A percentile compares a stretch with the other conserved stretches of the same genome.
phyloP scores from a whole-genome alignment of 2,329 filamentous ascomycete genomes.

The Myriosclerotinia duriaeana region DNA sequence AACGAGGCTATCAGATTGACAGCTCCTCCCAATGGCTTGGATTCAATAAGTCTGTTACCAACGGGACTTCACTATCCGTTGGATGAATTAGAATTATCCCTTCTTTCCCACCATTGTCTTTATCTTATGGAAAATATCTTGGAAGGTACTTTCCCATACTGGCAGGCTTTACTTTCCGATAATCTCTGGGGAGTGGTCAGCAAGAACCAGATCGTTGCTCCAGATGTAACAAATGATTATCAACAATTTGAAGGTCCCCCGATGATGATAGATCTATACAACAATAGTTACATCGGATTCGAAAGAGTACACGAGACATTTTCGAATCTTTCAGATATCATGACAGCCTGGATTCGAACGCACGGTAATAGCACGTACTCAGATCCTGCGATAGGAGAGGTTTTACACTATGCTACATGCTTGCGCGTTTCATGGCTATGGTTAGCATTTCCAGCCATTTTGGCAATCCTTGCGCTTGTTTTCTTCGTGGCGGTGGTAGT shows the following conservation, averaged over 20 bases:
- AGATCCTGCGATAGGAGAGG: background rate
- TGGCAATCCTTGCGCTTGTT: too few species aligned
- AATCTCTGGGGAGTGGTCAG: background rate
- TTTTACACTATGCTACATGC: background rate
- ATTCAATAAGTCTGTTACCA: background rate
- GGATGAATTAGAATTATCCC: background rate
- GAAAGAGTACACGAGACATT: background rate
- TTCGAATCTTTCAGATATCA: background rate
- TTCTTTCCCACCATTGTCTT: background rate
- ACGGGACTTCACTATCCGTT: too few species aligned
- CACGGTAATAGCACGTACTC: background rate
- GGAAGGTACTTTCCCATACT: background rate
- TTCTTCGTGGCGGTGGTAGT: too few species aligned
- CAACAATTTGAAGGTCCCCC: too few species aligned
- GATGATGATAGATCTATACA: background rate
- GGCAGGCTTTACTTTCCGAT: background rate
- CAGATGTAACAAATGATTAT: too few species aligned
- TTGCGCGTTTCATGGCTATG: background rate
- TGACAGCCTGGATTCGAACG: background rate
- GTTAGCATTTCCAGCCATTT: background rate
- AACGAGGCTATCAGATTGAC: background rate
- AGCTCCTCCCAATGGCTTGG: background rate
- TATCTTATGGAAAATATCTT: background rate
- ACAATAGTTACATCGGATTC: background rate
- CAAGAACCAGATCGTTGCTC: too few species aligned